Evolutionary conservation across 805 yeast species (phyloP), one percentile per base, ranked within the genome.

Genomic region (Myxozyma vanderwaltii): DNA sequence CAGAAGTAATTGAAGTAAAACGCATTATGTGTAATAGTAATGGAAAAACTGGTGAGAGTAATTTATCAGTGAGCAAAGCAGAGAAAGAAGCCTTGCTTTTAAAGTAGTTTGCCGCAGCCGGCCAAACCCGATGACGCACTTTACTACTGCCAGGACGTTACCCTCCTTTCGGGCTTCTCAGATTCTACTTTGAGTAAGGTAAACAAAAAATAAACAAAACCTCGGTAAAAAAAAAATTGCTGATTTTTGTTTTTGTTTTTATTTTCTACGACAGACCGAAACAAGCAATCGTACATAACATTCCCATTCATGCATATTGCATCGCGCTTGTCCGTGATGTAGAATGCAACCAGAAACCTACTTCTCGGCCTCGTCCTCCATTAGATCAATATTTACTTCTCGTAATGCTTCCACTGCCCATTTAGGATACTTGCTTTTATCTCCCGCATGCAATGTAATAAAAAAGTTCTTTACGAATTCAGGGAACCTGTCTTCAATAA

Each of bases 361-460:
- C 23, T 46, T 24, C 35, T 27, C 24, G 26, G 19, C 39, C 39
- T 21, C 24, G 31, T 48, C 24, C 21, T 21, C 69, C 41, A 69
- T 54, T 40, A 75, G 43, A 40, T 71, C 71, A 31, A 77, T 73
- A 49, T 74, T 70, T 7, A 77, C 81, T 0, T 52, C 55, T 5
- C 58, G 57, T 33, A 77, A 63, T 0, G 81, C 80, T n/a, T 73
- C 74, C 2, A 73, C 65, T 0, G 81, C 81, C 80, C 80, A 77
- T 41, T 60, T 52, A 0, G 80, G 80, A 50, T 74, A 77, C 41
- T 68, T 64, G 6, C 58, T 39, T 38, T 53, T 51, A 26, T 73
- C 70, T 3, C 75, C 77, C 21, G 61, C 48, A 63, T 77, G 74
- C 55, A 70, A 59, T 36, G 70, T 67, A 1, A 58, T 19, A 65